Evolutionary conservation across 2,329 filamentous ascomycete species (phyloP), one percentile per base, ranked within the genome.

Genomic region (Pseudogymnoascus sp.): DNA sequence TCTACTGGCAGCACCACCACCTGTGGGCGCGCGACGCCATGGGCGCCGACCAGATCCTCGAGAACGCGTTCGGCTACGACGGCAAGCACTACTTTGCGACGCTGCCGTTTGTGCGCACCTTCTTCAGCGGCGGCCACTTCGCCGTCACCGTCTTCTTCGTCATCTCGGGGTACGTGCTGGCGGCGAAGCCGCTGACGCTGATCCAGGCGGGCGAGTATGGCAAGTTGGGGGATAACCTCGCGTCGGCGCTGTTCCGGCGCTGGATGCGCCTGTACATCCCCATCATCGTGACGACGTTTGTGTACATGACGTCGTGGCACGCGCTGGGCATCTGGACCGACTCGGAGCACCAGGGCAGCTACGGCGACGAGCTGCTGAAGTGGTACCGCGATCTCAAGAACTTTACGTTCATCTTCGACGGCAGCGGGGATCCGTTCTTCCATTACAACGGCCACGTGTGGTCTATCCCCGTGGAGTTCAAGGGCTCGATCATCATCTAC

Each of bases 401-500:
- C 50, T 59, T 59, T 13, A 59, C 26, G 3, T 59, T 31, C 26
- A 59, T 59, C 1, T 59, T 59, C 31, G 50, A 59, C 17, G 31
- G 50, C 50, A 59, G 50, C 26, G 50, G 50, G 13, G 50, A 35
- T 1, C 50, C 50, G 50, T 59, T 7, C 1, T 59, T 59, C 50
- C 26, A 59, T 15, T 59, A 31, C 50, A 59, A 59, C 50, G 50
- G 77, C 28, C 86, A 88, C 67, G 71, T 83, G 2, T 87, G 85
- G 84, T 86, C 81, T 0, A 88, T 88, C 62, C 84, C 86, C 0
- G 75, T 85, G 19, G 86, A 88, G 70, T 82, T 86, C 73, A 77
- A 79, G 68, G 87, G 87, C 10, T 89, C 87, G 1, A 78, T 90
- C 62, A 76, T 86, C 66, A 75, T 87, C 62, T 90, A 87, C 71